phyloP scores from a whole-genome alignment of 176 grass and related monocot genomes.

The Puya raimondii region DNA sequence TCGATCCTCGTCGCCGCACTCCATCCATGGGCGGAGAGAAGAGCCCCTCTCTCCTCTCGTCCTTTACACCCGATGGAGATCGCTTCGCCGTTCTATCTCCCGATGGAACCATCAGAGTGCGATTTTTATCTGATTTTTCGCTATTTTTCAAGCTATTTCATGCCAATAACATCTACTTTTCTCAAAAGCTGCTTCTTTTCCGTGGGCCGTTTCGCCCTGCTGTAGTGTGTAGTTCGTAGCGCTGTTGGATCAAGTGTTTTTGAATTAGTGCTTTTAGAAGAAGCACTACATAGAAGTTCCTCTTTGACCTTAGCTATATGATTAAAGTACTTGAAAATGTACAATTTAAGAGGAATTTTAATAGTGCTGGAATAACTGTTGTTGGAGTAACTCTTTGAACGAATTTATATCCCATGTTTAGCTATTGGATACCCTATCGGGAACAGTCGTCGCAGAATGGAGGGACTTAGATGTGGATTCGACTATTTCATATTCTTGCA shows the following conservation, averaged over 20 bases:
- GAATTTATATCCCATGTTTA: background rate
- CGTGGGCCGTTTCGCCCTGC: too few species aligned
- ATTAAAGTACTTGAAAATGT: too few species aligned
- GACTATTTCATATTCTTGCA: constrained; percentile 27
- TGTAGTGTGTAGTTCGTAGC: too few species aligned
- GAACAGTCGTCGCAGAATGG: constrained; percentile 17
- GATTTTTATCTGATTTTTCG: background rate
- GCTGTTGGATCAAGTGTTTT: too few species aligned
- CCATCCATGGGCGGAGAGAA: background rate
- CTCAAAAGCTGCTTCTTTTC: too few species aligned
- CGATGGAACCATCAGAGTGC: constrained; percentile 1
- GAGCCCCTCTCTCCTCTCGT: background rate
- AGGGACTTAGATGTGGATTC: constrained; percentile 11
- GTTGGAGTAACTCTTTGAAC: background rate
- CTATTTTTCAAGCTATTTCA: too few species aligned
- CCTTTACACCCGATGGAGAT: background rate
- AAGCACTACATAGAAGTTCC: too few species aligned
- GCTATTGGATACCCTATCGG: constrained; percentile 21
- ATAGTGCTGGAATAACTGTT: background rate
- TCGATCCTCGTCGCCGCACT: background rate
- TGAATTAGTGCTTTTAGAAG: too few species aligned
- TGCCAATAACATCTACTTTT: too few species aligned
- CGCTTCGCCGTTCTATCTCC: background rate
- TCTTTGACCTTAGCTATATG: too few species aligned
- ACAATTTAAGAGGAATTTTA: background rate